Evolutionary conservation across 495 filamentous ascomycete species (phyloP).

Genomic region (Podospora pseudoanserina): DNA sequence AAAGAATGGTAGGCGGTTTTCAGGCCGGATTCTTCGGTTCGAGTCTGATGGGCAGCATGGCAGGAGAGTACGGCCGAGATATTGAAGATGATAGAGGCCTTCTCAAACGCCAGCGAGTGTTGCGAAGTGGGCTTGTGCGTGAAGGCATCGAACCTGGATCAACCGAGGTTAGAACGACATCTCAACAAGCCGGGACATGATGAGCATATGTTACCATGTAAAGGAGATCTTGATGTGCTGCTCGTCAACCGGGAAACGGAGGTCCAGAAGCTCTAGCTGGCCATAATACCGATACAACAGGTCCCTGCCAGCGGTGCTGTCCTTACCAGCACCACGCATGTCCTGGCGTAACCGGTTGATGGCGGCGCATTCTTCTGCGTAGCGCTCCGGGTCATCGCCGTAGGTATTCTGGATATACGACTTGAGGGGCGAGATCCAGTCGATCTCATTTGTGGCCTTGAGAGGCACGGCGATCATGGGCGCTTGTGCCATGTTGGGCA

Average conservation of each 20-base stretch:
- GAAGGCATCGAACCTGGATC: conserved; percentile 89
- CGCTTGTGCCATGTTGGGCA: conserved; percentile 62
- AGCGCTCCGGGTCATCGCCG: conserved; percentile 93
- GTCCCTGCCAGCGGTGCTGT: conserved; percentile 91
- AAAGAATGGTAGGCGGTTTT: conserved; percentile 98
- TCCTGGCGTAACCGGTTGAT: conserved; percentile 97
- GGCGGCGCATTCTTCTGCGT: conserved; percentile 88
- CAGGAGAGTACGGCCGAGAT: conserved; percentile 96
- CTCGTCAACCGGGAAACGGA: conserved; percentile 95
- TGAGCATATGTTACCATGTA: conserved; percentile 68
- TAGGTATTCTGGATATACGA: conserved; percentile 89
- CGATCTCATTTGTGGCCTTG: conserved; percentile 98
- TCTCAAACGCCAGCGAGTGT: conserved; percentile 95
- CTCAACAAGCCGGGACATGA: neutral
- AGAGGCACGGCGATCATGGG: conserved; percentile 91
- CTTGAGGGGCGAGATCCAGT: conserved; percentile 94
- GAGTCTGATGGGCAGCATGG: conserved; percentile 89
- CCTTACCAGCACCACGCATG: conserved; percentile 96
- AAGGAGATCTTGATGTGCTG: conserved; percentile 98
- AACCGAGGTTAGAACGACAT: conserved; percentile 21
- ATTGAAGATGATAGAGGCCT: conserved; percentile 99
- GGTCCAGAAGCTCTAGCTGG: conserved; percentile 88
- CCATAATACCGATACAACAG: conserved; percentile 96
- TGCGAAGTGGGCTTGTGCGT: conserved; percentile 94
- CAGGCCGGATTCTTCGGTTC: conserved; percentile 84